Conservation (phyloP, 768 basidiomycete genomes). For the Auriscalpium orientale region DNA sequence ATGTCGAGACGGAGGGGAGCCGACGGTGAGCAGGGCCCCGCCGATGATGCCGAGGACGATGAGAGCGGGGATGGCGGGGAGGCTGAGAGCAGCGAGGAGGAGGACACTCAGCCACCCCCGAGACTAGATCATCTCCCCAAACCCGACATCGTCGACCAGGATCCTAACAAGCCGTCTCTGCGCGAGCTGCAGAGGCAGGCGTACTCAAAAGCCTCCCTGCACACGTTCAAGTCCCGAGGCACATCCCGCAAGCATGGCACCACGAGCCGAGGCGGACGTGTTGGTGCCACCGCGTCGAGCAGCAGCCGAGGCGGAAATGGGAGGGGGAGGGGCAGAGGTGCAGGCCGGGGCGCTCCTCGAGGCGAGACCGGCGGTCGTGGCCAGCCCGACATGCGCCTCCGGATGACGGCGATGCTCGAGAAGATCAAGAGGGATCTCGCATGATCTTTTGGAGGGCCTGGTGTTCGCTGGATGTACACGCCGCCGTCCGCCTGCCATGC, state of each 20-base stretch:
- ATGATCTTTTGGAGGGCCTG: no score
- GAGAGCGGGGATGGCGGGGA: conserved; percentile 8
- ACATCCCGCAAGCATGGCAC: conserved; percentile 19
- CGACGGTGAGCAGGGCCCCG: background rate
- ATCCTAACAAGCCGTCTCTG: conserved; percentile 27
- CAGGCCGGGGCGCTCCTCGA: conserved; percentile 8
- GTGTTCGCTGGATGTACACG: no score
- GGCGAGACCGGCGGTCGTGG: conserved; percentile 37
- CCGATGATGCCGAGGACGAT: conserved; percentile 9
- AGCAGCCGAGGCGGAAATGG: conserved; percentile 9
- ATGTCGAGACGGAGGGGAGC: background rate
- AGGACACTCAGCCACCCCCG: background rate
- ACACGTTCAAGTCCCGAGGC: conserved; percentile 47
- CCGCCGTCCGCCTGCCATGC: no score
- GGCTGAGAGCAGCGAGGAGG: conserved; percentile 14
- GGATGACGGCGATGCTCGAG: conserved; percentile 83
- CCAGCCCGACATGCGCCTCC: conserved; percentile 75
- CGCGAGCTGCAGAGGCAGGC: conserved; percentile 58
- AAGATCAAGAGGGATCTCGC: conserved; percentile 60
- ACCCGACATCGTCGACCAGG: background rate
- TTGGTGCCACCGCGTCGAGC: background rate
- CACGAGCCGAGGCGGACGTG: conserved; percentile 4
- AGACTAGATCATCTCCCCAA: background rate
- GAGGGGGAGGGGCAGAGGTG: conserved; percentile 27
- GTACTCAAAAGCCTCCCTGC: conserved; percentile 51